Conservation (phyloP, 2,329 filamentous ascomycete genomes). For the Penicillium sp. region DNA sequence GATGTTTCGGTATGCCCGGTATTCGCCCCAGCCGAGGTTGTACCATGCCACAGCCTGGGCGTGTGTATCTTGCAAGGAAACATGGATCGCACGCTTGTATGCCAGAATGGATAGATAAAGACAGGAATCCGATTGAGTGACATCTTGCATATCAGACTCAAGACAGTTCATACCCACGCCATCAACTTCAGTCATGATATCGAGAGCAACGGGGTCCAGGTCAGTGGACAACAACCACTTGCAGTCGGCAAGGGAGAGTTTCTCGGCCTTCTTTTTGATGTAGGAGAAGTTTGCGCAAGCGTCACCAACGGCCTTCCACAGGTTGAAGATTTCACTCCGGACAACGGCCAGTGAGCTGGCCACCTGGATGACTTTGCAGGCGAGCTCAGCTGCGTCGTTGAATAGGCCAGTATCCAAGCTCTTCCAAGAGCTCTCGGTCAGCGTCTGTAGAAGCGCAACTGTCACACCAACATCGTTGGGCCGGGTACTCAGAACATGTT, state of each 20-base stretch:
- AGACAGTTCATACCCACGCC: conserved; percentile 48
- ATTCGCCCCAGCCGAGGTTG: conserved; percentile 91
- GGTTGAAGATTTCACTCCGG: conserved; percentile 72
- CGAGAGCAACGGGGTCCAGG: conserved; percentile 50
- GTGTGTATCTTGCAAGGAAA: conserved; percentile 67
- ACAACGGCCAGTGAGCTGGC: conserved; percentile 58
- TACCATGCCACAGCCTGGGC: conserved; percentile 96
- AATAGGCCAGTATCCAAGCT: conserved; percentile 79
- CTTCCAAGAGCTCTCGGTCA: conserved; percentile 73
- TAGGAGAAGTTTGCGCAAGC: conserved; percentile 78
- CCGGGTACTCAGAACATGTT: conserved; percentile 62
- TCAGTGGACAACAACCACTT: conserved; percentile 54
- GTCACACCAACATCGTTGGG: conserved; percentile 77
- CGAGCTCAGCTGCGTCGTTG: conserved; percentile 70
- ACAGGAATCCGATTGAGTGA: conserved; percentile 47
- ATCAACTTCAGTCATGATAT: conserved; percentile 65
- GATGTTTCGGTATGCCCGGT: conserved; percentile 68
- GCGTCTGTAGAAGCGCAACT: conserved; percentile 80
- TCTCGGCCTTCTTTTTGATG: conserved; percentile 61
- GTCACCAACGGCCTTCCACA: conserved; percentile 91
- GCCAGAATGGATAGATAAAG: conserved; percentile 72
- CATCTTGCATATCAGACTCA: conserved; percentile 28
- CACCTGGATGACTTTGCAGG: conserved; percentile 62
- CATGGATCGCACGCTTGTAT: conserved; percentile 77
- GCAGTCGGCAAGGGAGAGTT: conserved; percentile 58